Evolutionary conservation across 108 stramenopile species (phyloP).

Genomic region (Stephanodiscus minutulus): DNA sequence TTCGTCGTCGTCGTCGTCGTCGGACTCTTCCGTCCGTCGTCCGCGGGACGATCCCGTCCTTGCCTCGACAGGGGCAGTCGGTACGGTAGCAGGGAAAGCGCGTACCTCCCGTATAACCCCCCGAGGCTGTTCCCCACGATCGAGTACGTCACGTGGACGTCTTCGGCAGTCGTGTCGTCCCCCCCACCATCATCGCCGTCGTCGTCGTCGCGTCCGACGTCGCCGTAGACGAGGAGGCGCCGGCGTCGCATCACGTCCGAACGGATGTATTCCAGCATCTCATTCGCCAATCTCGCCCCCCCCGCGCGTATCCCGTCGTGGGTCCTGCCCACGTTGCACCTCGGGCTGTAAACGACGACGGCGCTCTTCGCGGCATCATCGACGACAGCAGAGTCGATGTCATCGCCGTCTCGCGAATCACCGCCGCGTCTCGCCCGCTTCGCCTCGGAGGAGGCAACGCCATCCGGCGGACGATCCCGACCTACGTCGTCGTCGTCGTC

Average conservation of each 20-base stretch:
- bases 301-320: conserved; percentile 78
- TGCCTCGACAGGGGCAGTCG: conserved; percentile 42
- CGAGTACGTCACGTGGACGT: conserved; percentile 63
- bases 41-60: background rate
- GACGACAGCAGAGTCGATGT: background rate
- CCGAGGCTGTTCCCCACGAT: conserved; percentile 87
- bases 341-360: conserved; percentile 64
- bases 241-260: conserved; percentile 48
- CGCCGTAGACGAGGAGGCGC: background rate
- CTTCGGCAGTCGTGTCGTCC: conserved; percentile 4
- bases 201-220: background rate
- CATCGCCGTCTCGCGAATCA: conserved; percentile 1
- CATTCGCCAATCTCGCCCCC: conserved; percentile 75
- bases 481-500: conserved; percentile 1
- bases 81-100: conserved; percentile 58
- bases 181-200: background rate
- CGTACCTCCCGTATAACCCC: conserved; percentile 82
- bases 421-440: conserved; percentile 28
- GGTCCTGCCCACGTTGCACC: conserved; percentile 81
- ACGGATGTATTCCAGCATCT: conserved; percentile 63
- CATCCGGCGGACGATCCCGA: too few species aligned
- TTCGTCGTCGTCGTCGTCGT: conserved; percentile 5
- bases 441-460: background rate
- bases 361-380: background rate
- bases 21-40: background rate